Conservation (phyloP, 352 stramenopile genomes). For the Phytophthora pini region DNA sequence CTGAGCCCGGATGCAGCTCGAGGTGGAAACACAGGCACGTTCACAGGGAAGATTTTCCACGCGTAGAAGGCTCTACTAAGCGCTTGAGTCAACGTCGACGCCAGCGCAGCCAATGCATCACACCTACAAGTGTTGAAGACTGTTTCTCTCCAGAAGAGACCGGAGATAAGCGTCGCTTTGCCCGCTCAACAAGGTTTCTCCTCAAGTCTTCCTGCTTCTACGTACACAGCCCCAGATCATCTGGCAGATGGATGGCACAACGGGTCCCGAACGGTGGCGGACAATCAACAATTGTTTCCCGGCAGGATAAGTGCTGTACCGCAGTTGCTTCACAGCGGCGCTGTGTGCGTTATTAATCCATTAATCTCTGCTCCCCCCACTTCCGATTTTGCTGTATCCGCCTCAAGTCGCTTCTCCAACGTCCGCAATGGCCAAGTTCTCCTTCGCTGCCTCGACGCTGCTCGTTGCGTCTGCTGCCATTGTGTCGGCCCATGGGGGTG, state of each 20-base stretch:
- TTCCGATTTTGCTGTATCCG: conserved; percentile 20
- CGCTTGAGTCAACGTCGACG: too few relatives aligned
- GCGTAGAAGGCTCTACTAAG: too few relatives aligned
- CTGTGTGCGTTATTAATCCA: conserved; percentile 1
- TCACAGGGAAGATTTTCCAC: too few relatives aligned
- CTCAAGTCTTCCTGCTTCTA: neutral
- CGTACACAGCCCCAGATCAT: neutral
- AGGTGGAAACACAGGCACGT: too few relatives aligned
- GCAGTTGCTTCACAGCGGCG: neutral
- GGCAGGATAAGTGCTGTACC: neutral
- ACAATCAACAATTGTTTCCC: conserved; percentile 31
- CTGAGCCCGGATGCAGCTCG: too few relatives aligned
- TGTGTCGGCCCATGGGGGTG: conserved; percentile 22
- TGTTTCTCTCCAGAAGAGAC: neutral
- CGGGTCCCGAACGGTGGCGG: neutral
- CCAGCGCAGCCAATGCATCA: too few relatives aligned
- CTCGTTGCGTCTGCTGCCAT: conserved; percentile 27
- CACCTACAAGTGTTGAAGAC: too few relatives aligned
- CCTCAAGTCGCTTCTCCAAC: conserved; percentile 10
- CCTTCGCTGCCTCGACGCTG: conserved; percentile 26
- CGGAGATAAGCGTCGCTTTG: neutral
- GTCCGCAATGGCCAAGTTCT: conserved; percentile 28
- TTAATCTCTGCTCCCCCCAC: conserved; percentile 8
- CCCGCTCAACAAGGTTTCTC: conserved; percentile 8
- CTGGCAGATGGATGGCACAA: neutral